Evolutionary conservation across 1,284 basidiomycete species (phyloP), one percentile per base, ranked within the genome.

Genomic region (Pulveroboletus sp.): DNA sequence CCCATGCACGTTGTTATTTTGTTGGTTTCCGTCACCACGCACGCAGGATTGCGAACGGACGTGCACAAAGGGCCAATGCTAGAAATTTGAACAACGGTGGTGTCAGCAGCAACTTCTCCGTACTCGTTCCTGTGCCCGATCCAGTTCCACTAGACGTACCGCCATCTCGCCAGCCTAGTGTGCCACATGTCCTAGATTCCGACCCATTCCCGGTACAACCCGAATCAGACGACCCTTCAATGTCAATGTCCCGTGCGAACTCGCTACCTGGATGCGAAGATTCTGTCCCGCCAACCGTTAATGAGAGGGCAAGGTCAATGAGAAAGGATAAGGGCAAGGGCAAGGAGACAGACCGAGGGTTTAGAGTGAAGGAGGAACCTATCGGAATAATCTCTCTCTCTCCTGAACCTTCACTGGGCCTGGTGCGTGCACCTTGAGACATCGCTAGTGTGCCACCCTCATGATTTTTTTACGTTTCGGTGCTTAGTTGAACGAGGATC

Each of bases 401-500:
- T 36, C 82, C 82, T 44, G 83, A 84, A 58, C 81, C 81, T 51
- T 67, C 62, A 28, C 49, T 66, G 49, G 62, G 62, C 46, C 67
- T 69, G 71, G 81, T 84, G 65, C 65, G 81, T 73, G 46, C 58
- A 57, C 46, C 49, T 54, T 52, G 49, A 55, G 48, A 42, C 64
- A 39, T 43, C 49, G 28, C 39, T 44, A 40, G 52, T 43, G 58
- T 54, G 39, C 54, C 38, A 35, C 28, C 54, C 62, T 68, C 62
- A 64, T 53, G 28, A n/a, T n/a, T n/a, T 60, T 62, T 46, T 59
- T 45, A 62, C 43, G 61, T 64, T 57, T 51, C 17, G 47, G 35
- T 60, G 57, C 61, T 50, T 68, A 93, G 88, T 77, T 86, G 54
- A 98, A 98, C 74, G 89, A 98, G 72, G 96, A 98, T 73, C 93